Evolutionary conservation across 768 basidiomycete genomes (phyloP), one percentile per base, ranked within the genome.

Genomic region (Mycena vulgaris): DNA sequence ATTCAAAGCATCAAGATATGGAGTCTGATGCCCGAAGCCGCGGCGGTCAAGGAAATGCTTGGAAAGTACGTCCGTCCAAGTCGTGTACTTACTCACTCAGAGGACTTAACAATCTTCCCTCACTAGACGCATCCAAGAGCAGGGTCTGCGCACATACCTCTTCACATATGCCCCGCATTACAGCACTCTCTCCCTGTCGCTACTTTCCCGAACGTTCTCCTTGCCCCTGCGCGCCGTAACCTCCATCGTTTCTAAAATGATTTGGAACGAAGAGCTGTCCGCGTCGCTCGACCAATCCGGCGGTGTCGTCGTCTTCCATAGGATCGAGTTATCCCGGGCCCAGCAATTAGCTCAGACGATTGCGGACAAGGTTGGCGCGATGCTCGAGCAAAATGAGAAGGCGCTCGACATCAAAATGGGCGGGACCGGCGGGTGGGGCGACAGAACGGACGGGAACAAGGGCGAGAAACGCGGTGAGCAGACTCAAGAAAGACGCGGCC

Each of bases 81-180:
- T 19, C 28, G 28, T 66, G 71, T 47, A 61, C 51, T 66, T 35
- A 25, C 58, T 78, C 5, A 74, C n/a, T 30, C 63, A 31, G n/a
- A n/a, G n/a, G n/a, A n/a, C n/a, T n/a, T n/a, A n/a, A n/a, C n/a
- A n/a, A 45, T 45, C 9, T 58, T 56, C 3, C 31, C 23, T n/a
- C 31, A 30, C 69, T 77, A 98, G 95, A 77, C 95, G 97, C 73
- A 99, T 99, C 74, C 98, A 99, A 84, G 97, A 99, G 80, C 96
- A 99, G 80, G 97, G 96, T 30, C 87, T 99, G 53, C 90, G 96
- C 59, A 99, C 98, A 6, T 99, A 98, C 81, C 89, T 99, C 61
- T 98, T 98, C 87, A 97, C 97, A n/a, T 97, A 96, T 80, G 94
- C 97, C 17, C 91, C 96, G 11, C 91, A 96, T 81, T 99, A 99